These are phyloP conservation scores for Sanghuangporus sanghuang DNA, from an alignment of 1,284 basidiomycete species.

Conservation along the genomic window DNA sequence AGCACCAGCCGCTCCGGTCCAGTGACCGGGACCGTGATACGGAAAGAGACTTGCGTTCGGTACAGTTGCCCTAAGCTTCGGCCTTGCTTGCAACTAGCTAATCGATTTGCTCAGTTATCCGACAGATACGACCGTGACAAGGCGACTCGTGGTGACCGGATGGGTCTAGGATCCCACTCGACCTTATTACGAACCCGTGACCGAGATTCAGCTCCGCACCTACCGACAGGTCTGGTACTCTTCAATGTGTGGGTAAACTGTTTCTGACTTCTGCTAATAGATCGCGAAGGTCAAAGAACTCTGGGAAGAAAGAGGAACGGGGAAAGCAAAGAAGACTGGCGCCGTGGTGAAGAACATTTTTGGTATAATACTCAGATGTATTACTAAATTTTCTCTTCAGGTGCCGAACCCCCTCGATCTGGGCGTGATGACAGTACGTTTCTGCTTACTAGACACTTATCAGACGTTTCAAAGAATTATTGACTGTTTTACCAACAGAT, in stretches of 20 bases:
- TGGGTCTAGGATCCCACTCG: constrained; percentile 44
- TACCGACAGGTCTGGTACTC: constrained; percentile 36
- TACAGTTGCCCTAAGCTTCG: not conserved
- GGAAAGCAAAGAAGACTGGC: constrained; percentile 74
- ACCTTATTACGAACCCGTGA: constrained; percentile 54
- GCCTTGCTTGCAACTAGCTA: not conserved
- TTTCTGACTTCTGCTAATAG: not conserved
- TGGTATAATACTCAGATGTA: not conserved
- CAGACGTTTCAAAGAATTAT: constrained; percentile 4
- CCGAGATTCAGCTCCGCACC: constrained; percentile 62
- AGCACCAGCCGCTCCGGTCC: constrained; percentile 73
- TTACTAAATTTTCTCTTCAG: constrained; percentile 26
- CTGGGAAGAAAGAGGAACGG: constrained; percentile 57
- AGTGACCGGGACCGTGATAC: constrained; percentile 53
- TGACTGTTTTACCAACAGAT: constrained; percentile 28
- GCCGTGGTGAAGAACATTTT: constrained; percentile 50
- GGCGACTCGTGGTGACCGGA: constrained; percentile 42
- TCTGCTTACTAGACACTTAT: not conserved
- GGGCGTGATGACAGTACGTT: constrained; percentile 57
- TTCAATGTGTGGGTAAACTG: constrained; percentile 3
- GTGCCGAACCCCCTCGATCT: constrained; percentile 44
- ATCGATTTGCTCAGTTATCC: constrained; percentile 48
- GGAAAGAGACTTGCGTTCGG: constrained; percentile 48
- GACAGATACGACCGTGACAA: constrained; percentile 73
- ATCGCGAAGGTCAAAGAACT: constrained; percentile 13